These are phyloP conservation scores for Meredithiella fracta DNA, from an alignment of 2,329 filamentous ascomycete genomes.

Conservation along the genomic window DNA sequence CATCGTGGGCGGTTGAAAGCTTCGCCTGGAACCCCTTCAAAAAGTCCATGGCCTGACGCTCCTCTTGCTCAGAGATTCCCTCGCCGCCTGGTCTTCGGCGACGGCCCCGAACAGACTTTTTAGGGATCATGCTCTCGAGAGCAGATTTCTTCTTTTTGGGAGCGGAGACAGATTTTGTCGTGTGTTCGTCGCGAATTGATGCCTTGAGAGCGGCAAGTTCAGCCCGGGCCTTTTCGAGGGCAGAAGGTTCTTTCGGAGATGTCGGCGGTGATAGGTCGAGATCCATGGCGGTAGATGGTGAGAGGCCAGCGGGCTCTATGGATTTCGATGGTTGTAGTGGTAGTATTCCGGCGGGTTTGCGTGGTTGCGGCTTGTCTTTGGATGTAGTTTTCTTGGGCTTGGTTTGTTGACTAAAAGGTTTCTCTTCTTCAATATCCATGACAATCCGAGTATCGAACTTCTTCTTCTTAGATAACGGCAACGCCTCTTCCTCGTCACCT, in stretches of 20 bases:
- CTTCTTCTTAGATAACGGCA: constrained; percentile 52
- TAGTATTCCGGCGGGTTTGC: background rate
- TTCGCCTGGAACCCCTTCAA: constrained; percentile 11
- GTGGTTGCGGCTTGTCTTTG: background rate
- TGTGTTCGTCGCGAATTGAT: constrained; percentile 52
- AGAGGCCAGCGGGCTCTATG: background rate
- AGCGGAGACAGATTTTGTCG: constrained; percentile 25
- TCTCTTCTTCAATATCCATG: constrained; percentile 31
- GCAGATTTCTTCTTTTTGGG: constrained; percentile 48
- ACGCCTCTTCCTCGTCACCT: constrained; percentile 30
- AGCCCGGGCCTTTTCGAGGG: constrained; percentile 56
- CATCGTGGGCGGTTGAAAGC: background rate
- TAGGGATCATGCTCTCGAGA: constrained; percentile 58
- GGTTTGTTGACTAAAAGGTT: background rate
- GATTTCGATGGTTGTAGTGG: background rate
- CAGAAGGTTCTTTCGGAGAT: constrained; percentile 19
- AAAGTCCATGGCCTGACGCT: constrained; percentile 18
- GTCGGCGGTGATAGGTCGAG: background rate
- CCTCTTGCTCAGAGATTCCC: constrained; percentile 28
- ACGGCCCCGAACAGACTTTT: constrained; percentile 51
- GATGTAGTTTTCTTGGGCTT: constrained; percentile 10
- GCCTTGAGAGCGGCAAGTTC: constrained; percentile 68
- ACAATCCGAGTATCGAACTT: constrained; percentile 68
- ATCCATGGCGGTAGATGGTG: background rate
- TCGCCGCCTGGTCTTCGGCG: constrained; percentile 42